Percentiles rank a stretch among this genome's conserved stretches.
Evolutionary conservation across 1,284 basidiomycete species (phyloP).

Genomic region (Cryptococcus sp.): DNA sequence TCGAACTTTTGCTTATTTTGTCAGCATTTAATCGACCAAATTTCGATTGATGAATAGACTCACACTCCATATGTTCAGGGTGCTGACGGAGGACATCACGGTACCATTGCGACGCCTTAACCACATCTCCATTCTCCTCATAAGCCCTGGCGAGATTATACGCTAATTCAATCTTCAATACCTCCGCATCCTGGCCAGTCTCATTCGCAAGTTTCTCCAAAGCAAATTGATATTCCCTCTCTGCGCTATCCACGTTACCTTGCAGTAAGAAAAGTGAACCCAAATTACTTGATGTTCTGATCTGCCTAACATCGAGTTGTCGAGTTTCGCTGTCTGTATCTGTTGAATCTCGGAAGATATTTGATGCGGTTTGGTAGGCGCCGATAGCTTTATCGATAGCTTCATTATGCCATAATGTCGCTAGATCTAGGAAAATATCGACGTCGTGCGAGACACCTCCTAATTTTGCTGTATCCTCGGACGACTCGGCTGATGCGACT

Average conservation of each 20-base stretch:
- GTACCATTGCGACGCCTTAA: slow-evolving; percentile 74
- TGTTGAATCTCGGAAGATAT: slow-evolving; percentile 46
- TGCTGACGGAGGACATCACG: slow-evolving; percentile 76
- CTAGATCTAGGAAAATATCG: slow-evolving; percentile 81
- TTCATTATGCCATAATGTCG: slow-evolving; percentile 78
- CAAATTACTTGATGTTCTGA: slow-evolving; percentile 70
- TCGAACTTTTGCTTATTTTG: slow-evolving; percentile 72
- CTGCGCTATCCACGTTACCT: slow-evolving; percentile 53
- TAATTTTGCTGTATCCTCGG: slow-evolving; percentile 48
- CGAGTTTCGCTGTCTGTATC: slow-evolving; percentile 12
- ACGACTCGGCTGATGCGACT: slow-evolving; percentile 52
- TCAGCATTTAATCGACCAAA: slow-evolving; percentile 5
- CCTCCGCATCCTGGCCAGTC: slow-evolving; percentile 52
- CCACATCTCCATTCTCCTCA: slow-evolving; percentile 70
- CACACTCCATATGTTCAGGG: slow-evolving; percentile 91
- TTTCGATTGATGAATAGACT: slow-evolving; percentile 29
- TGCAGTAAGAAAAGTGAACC: slow-evolving; percentile 72
- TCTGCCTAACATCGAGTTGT: slow-evolving; percentile 24
- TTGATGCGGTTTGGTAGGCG: slow-evolving; percentile 68
- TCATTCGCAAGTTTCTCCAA: slow-evolving; percentile 48
- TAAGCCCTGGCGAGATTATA: slow-evolving; percentile 86
- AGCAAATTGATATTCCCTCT: slow-evolving; percentile 52
- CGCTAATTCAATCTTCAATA: slow-evolving; percentile 69
- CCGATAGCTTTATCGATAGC: slow-evolving; percentile 66
- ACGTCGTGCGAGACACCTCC: slow-evolving; percentile 66